phyloP scores from a whole-genome alignment of 2,329 filamentous ascomycete species.

The Aureobasidium lini region DNA sequence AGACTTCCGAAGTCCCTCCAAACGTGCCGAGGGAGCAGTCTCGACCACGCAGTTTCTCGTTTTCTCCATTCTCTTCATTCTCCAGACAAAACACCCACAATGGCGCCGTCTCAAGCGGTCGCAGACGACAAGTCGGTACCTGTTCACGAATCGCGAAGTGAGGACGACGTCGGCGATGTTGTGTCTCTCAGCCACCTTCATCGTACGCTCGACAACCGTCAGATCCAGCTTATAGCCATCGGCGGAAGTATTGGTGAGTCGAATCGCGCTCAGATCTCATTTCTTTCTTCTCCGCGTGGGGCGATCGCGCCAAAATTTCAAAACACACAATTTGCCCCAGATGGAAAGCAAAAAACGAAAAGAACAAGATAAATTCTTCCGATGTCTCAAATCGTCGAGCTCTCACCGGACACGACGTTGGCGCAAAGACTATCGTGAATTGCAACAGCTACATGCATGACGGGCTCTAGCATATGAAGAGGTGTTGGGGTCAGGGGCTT shows the following conservation, averaged over 20 bases:
- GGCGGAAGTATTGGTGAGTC: slow-evolving; percentile 9
- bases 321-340: too few relatives aligned
- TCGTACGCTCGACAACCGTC: slow-evolving; percentile 45
- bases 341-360: too few relatives aligned
- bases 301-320: too few relatives aligned
- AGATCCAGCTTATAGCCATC: slow-evolving; percentile 27
- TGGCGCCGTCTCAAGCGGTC: background rate
- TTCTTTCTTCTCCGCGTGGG: slow-evolving; percentile 26
- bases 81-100: background rate
- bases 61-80: background rate
- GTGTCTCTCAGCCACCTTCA: slow-evolving; percentile 27
- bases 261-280: background rate
- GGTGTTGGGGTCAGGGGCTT: too few relatives aligned
- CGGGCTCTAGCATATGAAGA: too few relatives aligned
- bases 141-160: background rate
- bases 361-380: too few relatives aligned
- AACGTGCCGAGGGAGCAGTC: too few relatives aligned
- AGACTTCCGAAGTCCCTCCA: too few relatives aligned
- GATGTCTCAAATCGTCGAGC: too few relatives aligned
- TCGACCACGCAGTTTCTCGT: background rate
- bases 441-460: too few relatives aligned
- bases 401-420: too few relatives aligned
- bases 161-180: background rate
- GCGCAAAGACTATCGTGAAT: too few relatives aligned
- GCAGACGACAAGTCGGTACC: background rate